Percentiles rank a stretch among this genome's conserved stretches.
These are phyloP conservation scores for Claviceps pazoutovae DNA, from an alignment of 2,329 filamentous ascomycete species.

Conservation along the genomic window DNA sequence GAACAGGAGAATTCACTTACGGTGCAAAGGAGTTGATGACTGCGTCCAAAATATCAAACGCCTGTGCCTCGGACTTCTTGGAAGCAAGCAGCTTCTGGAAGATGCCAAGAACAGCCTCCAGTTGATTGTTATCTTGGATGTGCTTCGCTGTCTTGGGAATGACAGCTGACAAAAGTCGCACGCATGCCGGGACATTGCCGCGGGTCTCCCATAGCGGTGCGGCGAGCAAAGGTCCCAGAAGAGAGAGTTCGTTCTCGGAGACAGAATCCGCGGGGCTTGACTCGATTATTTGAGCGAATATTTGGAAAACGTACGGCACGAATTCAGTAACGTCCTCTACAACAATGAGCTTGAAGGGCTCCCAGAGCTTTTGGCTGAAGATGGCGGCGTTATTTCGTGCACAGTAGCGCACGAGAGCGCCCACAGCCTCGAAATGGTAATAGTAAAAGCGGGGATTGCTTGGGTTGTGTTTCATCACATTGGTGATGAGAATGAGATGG, in stretches of 20 bases:
- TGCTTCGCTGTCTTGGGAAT: slow-evolving; percentile 61
- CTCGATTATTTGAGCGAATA: slow-evolving; percentile 83
- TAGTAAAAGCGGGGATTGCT: slow-evolving; percentile 98
- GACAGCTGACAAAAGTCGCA: slow-evolving; percentile 70
- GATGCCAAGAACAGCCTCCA: slow-evolving; percentile 82
- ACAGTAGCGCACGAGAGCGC: slow-evolving; percentile 67
- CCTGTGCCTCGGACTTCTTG: slow-evolving; percentile 74
- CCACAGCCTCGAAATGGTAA: slow-evolving; percentile 91
- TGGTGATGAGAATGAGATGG: slow-evolving; percentile 79
- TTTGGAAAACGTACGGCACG: slow-evolving; percentile 89
- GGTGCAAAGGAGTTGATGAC: slow-evolving; percentile 60
- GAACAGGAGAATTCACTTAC: slow-evolving; percentile 31
- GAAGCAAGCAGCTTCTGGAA: slow-evolving; percentile 79
- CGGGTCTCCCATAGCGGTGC: slow-evolving; percentile 81
- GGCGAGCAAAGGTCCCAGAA: slow-evolving; percentile 65
- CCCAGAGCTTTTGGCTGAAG: slow-evolving; percentile 69
- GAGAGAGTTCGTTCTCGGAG: slow-evolving; percentile 64
- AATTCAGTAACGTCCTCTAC: slow-evolving; percentile 87
- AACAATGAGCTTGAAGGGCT: slow-evolving; percentile 69
- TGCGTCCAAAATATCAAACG: slow-evolving; percentile 80
- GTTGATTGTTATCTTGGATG: slow-evolving; percentile 65
- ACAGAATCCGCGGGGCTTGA: slow-evolving; percentile 67
- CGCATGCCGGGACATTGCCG: slow-evolving; percentile 85
- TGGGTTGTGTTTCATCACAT: slow-evolving; percentile 84
- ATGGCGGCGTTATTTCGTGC: slow-evolving; percentile 50